Percentiles rank a stretch among this genome's conserved stretches.
These are phyloP conservation scores for Galeopsis tetrahit DNA, from an alignment of 257 asterid species.

Conservation along the genomic window DNA sequence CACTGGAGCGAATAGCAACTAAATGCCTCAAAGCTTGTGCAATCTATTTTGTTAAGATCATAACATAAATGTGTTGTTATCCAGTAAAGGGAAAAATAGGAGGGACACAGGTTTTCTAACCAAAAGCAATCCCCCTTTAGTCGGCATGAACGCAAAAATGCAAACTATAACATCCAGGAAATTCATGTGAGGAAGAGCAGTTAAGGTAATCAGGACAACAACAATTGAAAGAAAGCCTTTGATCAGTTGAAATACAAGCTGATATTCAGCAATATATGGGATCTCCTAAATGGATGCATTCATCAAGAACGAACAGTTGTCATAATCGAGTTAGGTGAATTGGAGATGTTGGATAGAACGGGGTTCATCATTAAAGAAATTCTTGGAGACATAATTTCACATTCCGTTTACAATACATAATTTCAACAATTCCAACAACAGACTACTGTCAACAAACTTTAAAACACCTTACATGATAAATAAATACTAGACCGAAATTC, in stretches of 20 bases:
- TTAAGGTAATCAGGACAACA: constrained; percentile 58
- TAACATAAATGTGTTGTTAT: background rate
- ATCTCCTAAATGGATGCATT: no score
- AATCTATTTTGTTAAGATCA: constrained; percentile 49
- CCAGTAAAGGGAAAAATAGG: background rate
- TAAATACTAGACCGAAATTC: background rate
- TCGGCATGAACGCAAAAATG: constrained; percentile 92
- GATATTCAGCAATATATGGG: constrained; percentile 79
- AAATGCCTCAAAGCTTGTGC: constrained; percentile 82
- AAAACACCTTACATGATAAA: background rate
- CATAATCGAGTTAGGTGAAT: background rate
- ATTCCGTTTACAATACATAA: background rate
- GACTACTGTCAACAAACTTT: constrained; percentile 1
- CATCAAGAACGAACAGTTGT: no score
- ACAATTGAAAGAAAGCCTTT: constrained; percentile 72
- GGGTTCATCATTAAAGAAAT: no score
- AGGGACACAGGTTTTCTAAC: constrained; percentile 42
- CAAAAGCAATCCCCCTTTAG: constrained; percentile 95
- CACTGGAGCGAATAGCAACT: constrained; percentile 27
- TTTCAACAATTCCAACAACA: background rate
- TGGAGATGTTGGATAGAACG: background rate
- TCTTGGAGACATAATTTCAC: background rate
- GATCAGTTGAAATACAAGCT: constrained; percentile 79
- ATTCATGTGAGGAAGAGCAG: constrained; percentile 71
- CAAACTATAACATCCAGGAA: constrained; percentile 76